Evolutionary conservation across 495 filamentous ascomycete species (phyloP).

Genomic region (Lophiostoma macrostomum): DNA sequence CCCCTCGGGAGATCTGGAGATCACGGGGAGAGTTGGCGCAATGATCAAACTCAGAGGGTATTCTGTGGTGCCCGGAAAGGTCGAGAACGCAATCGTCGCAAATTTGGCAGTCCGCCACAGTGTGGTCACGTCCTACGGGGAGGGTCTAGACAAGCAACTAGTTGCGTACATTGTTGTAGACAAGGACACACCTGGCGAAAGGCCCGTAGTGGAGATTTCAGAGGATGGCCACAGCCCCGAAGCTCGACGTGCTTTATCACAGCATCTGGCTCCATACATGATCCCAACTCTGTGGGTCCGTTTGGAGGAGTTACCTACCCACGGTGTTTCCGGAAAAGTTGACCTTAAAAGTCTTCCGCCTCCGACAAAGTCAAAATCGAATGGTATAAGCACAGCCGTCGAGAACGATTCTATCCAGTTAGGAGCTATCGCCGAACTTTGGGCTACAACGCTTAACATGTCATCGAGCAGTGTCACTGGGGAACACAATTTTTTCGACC

Average conservation of each 20-base stretch:
- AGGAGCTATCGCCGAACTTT: conserved; percentile 56
- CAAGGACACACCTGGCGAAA: conserved; percentile 49
- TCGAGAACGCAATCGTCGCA: conserved; percentile 59
- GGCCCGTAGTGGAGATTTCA: conserved; percentile 55
- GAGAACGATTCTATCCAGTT: conserved; percentile 53
- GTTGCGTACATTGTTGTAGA: conserved; percentile 67
- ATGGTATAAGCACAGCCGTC: conserved; percentile 36
- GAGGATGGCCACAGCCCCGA: conserved; percentile 58
- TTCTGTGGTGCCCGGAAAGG: conserved; percentile 42
- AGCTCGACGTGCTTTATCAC: conserved; percentile 53
- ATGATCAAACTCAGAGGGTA: conserved; percentile 43
- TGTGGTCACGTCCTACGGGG: conserved; percentile 59
- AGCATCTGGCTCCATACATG: conserved; percentile 68
- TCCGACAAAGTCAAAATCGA: conserved; percentile 45
- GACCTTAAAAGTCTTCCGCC: conserved; percentile 60
- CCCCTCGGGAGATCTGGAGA: conserved; percentile 38
- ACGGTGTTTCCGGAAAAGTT: conserved; percentile 66
- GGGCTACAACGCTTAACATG: conserved; percentile 59
- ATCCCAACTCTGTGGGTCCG: conserved; percentile 65
- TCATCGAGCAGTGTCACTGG: conserved; percentile 52
- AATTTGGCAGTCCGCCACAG: conserved; percentile 60
- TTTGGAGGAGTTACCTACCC: conserved; percentile 58
- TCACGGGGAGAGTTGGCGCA: conserved; percentile 38
- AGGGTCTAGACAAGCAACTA: conserved; percentile 62
- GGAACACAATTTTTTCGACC: conserved; percentile 65